Conservation (phyloP, 75 land plant species). For the Pinus tabuliformis region DNA sequence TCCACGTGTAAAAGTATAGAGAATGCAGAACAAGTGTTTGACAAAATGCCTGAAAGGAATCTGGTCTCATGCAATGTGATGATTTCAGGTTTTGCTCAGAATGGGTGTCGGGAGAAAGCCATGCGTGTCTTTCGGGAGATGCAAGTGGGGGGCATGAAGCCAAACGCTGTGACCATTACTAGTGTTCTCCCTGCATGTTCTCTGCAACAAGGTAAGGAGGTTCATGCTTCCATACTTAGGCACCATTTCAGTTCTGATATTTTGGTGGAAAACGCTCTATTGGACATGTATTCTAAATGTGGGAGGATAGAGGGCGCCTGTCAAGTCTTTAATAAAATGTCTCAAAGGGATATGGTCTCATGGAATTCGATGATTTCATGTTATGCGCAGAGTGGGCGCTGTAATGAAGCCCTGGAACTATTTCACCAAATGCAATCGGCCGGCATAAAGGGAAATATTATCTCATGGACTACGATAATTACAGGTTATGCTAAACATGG, state of each 20-base stretch:
- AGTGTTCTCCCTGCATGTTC: conserved; percentile 49
- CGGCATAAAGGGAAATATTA: not conserved
- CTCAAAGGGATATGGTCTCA: not conserved
- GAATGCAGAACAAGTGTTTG: conserved; percentile 11
- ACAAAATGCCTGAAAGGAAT: conserved; percentile 13
- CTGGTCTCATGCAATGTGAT: conserved; percentile 14
- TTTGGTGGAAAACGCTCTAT: conserved; percentile 43
- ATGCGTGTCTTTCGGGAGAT: conserved; percentile 29
- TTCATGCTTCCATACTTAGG: conserved; percentile 29
- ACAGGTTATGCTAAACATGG: not conserved
- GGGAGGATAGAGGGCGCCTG: conserved; percentile 31
- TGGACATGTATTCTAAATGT: conserved; percentile 60
- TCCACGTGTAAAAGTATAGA: conserved; percentile 18
- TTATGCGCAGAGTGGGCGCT: not conserved
- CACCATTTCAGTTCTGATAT: conserved; percentile 28
- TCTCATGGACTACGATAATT: not conserved
- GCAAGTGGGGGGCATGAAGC: conserved; percentile 30
- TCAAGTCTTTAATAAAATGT: conserved; percentile 26
- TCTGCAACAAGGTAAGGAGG: conserved; percentile 28
- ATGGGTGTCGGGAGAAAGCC: conserved; percentile 26
- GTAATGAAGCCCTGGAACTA: not conserved
- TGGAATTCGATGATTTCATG: not conserved
- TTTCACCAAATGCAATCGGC: not conserved
- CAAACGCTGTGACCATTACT: conserved; percentile 34
- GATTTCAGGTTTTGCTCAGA: conserved; percentile 25